phyloP scores from a whole-genome alignment of 768 basidiomycete genomes.

The Rhodotorula diobovata region DNA sequence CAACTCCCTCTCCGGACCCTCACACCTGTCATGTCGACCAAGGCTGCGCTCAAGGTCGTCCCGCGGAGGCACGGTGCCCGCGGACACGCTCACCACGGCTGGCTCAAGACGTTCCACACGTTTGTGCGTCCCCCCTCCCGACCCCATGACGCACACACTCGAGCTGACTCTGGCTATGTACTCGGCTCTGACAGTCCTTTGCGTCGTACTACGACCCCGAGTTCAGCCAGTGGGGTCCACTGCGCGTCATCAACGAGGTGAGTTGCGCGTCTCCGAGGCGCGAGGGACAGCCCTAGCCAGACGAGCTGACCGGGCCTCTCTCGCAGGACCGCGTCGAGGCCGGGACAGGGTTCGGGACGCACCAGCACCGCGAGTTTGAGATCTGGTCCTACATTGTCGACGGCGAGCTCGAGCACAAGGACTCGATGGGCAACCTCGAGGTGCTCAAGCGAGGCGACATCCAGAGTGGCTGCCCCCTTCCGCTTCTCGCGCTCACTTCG shows the following conservation, averaged over 20 bases:
- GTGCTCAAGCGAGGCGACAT: conserved; percentile 80
- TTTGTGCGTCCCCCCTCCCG: conserved; percentile 59
- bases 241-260: conserved; percentile 82
- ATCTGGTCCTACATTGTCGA: conserved; percentile 83
- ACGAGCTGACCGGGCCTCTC: not conserved
- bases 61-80: conserved; percentile 60
- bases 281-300: not conserved
- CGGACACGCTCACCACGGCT: conserved; percentile 72
- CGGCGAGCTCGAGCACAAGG: conserved; percentile 77
- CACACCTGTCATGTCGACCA: not conserved
- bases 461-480: conserved; percentile 58
- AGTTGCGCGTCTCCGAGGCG: not conserved
- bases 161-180: conserved; percentile 46
- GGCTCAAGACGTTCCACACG: conserved; percentile 82
- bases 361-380: conserved; percentile 61
- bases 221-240: conserved; percentile 61
- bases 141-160: not conserved
- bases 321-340: conserved; percentile 65
- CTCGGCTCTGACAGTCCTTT: conserved; percentile 37
- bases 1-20: not conserved
- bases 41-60: conserved; percentile 35
- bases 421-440: conserved; percentile 87
- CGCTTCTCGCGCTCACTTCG: too few species aligned
- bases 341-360: conserved; percentile 71
- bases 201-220: conserved; percentile 60